Percentiles rank a stretch among this genome's conserved stretches.
These are phyloP conservation scores for Microsporum audouinii DNA, from an alignment of 2,329 filamentous ascomycete species.

Conservation along the genomic window DNA sequence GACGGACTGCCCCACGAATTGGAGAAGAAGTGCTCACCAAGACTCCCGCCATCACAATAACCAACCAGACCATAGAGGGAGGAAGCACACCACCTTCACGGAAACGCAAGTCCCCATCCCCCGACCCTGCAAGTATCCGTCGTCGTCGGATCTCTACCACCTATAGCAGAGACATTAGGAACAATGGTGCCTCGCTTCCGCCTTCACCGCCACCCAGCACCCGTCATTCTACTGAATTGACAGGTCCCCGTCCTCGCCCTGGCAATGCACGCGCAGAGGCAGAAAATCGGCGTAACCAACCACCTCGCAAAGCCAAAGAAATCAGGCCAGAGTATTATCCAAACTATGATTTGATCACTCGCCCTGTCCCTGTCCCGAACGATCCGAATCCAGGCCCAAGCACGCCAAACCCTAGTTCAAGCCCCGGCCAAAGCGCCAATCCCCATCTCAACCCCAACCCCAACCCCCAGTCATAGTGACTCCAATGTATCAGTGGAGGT, in stretches of 20 bases:
- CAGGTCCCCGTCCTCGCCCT: background rate
- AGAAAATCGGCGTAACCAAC: slow-evolving; percentile 6
- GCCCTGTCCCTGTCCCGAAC: background rate
- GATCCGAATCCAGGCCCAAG: background rate
- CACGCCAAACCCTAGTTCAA: background rate
- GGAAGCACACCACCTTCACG: background rate
- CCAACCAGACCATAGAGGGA: background rate
- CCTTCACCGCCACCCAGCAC: background rate
- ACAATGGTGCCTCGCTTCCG: background rate
- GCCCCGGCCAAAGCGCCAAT: background rate
- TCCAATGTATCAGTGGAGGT: background rate
- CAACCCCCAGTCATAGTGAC: background rate
- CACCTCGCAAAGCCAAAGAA: slow-evolving; percentile 9
- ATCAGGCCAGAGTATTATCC: background rate
- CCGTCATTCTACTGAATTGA: background rate
- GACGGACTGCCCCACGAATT: background rate
- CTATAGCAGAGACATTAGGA: background rate
- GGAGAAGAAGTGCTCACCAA: background rate
- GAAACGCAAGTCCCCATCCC: slow-evolving; percentile 5
- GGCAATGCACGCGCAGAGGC: background rate
- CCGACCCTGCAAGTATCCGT: background rate
- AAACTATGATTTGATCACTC: background rate
- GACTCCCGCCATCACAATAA: background rate
- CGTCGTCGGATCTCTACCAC: background rate
- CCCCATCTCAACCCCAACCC: background rate